phyloP scores from a whole-genome alignment of 495 filamentous ascomycete species.

The Tuber melanosporum region DNA sequence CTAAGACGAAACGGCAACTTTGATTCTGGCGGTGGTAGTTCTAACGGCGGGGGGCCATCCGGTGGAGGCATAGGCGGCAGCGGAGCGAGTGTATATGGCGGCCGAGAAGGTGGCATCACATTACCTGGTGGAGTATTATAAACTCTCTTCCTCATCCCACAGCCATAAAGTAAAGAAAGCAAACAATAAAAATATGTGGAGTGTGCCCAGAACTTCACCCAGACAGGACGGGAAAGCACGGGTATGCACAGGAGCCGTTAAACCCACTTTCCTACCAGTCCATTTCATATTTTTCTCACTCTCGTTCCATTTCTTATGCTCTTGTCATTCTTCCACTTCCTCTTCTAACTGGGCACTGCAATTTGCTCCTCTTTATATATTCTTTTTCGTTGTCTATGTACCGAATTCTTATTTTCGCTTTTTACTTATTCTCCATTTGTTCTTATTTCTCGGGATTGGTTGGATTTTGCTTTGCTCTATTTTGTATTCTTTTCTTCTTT shows the following conservation, averaged over 20 bases:
- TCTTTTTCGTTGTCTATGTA: background rate
- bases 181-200: background rate
- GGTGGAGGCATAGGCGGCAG: conserved; percentile 20
- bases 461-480: background rate
- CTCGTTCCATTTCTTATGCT: conserved; percentile 19
- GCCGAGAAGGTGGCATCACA: conserved; percentile 32
- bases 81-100: conserved; percentile 28
- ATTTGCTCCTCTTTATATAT: background rate
- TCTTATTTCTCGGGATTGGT: background rate
- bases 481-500: background rate
- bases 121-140: conserved; percentile 37
- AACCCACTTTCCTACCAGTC: conserved; percentile 25
- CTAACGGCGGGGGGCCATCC: conserved; percentile 4
- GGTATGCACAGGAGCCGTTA: conserved; percentile 33
- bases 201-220: conserved; percentile 1
- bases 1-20: conserved; percentile 50
- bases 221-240: conserved; percentile 15
- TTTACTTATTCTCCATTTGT: background rate
- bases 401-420: background rate
- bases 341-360: background rate
- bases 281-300: conserved; percentile 14
- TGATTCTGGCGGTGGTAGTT: conserved; percentile 20
- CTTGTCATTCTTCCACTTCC: conserved; percentile 9
- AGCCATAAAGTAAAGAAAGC: background rate
- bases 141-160: conserved; percentile 16